Conservation (phyloP, 495 filamentous ascomycete species). For the Xylaria nigripes region DNA sequence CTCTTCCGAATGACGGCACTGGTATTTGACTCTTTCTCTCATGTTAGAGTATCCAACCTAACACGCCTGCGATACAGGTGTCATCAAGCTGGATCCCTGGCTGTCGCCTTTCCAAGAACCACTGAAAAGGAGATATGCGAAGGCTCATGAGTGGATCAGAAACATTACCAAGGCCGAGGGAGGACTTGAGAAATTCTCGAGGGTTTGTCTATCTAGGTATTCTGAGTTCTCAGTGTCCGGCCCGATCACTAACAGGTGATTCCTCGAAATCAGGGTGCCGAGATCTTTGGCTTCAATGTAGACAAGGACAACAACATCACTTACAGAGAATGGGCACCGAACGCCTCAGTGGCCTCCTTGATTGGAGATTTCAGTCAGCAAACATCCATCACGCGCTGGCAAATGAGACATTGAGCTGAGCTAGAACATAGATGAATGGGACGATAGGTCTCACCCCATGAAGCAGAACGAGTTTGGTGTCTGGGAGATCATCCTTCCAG, state of each 20-base stretch:
- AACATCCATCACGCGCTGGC: neutral
- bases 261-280: constrained; percentile 55
- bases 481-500: constrained; percentile 74
- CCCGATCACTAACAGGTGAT: constrained; percentile 7
- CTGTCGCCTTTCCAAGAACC: constrained; percentile 75
- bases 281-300: constrained; percentile 76
- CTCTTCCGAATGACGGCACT: constrained; percentile 40
- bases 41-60: constrained; percentile 4
- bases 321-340: constrained; percentile 96
- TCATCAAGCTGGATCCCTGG: constrained; percentile 82
- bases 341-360: constrained; percentile 72
- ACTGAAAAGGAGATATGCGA: constrained; percentile 65
- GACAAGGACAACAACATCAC: constrained; percentile 71
- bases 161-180: constrained; percentile 76
- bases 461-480: constrained; percentile 76
- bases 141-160: constrained; percentile 83
- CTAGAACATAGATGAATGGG: constrained; percentile 66
- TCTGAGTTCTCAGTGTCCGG: neutral
- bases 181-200: constrained; percentile 86
- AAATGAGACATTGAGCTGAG: constrained; percentile 4
- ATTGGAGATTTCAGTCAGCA: constrained; percentile 86
- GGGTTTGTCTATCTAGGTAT: constrained; percentile 40
- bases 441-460: constrained; percentile 74
- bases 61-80: constrained; percentile 48
- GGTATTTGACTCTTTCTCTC: constrained; percentile 23